Conservation (phyloP, 1,284 basidiomycete genomes). For the Coriolopsis trogii region DNA sequence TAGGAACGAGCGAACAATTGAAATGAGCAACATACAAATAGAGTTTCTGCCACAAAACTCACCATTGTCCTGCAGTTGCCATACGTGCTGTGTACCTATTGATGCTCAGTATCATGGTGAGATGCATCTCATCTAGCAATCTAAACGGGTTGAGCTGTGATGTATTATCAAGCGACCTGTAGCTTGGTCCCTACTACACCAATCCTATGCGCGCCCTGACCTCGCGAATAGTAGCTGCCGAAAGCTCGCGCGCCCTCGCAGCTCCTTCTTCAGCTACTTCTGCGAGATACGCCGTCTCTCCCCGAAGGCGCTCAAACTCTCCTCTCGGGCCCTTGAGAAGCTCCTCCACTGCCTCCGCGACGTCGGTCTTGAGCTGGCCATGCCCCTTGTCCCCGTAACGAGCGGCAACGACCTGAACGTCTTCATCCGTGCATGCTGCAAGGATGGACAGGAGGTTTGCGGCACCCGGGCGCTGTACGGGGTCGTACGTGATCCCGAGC, state of each 20-base stretch:
- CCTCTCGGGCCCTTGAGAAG: slow-evolving; percentile 69
- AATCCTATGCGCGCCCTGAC: slow-evolving; percentile 75
- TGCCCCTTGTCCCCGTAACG: slow-evolving; percentile 63
- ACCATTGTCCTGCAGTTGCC: too few species aligned
- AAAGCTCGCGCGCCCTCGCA: slow-evolving; percentile 61
- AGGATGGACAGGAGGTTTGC: slow-evolving; percentile 85
- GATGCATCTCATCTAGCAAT: too few species aligned
- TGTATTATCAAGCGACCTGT: too few species aligned
- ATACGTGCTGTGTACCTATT: too few species aligned
- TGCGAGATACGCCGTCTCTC: slow-evolving; percentile 65
- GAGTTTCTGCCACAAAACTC: too few species aligned
- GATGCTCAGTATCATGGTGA: too few species aligned
- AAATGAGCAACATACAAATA: too few species aligned
- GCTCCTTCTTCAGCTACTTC: slow-evolving; percentile 70
- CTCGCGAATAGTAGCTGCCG: slow-evolving; percentile 65
- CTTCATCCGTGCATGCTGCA: slow-evolving; percentile 62
- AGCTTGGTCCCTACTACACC: too few species aligned
- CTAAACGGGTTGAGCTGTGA: too few species aligned
- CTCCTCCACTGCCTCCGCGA: slow-evolving; percentile 75
- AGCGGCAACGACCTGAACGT: slow-evolving; percentile 49
- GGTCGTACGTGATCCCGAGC: slow-evolving; percentile 77
- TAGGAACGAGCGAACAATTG: too few species aligned
- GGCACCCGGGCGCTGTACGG: slow-evolving; percentile 75
- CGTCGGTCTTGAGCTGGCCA: slow-evolving; percentile 72
- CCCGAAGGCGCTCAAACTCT: slow-evolving; percentile 67